phyloP scores from a whole-genome alignment of 306 rosid species.

The Ormosia semicastrata region DNA sequence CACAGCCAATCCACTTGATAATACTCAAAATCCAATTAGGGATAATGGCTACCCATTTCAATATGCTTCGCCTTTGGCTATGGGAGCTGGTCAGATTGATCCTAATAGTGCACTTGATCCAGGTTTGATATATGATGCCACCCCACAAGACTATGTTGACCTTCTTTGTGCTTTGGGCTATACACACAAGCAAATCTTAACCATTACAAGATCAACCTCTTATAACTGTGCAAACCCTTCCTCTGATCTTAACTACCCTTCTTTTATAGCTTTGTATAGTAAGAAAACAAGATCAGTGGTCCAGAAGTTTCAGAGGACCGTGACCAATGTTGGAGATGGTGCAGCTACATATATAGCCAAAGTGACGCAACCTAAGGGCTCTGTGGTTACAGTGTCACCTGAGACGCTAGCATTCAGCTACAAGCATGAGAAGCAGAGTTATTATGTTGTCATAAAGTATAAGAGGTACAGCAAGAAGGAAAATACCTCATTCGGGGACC shows the following conservation, averaged over 20 bases:
- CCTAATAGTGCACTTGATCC: constrained; percentile 61
- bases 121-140: constrained; percentile 51
- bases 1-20: constrained; percentile 49
- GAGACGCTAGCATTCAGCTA: constrained; percentile 22
- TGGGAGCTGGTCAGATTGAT: constrained; percentile 63
- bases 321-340: constrained; percentile 56
- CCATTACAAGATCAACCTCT: constrained; percentile 41
- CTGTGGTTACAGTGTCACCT: constrained; percentile 40
- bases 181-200: constrained; percentile 36
- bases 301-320: constrained; percentile 33
- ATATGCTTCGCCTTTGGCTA: constrained; percentile 47
- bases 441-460: constrained; percentile 29
- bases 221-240: constrained; percentile 42
- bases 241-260: constrained; percentile 53
- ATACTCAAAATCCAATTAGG: constrained; percentile 12
- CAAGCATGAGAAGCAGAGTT: constrained; percentile 44
- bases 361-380: constrained; percentile 39
- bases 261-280: constrained; percentile 38
- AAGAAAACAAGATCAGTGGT: constrained; percentile 1
- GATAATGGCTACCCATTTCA: constrained; percentile 23
- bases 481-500: constrained; percentile 24
- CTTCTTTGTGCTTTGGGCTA: constrained; percentile 42
- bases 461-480: neutral
- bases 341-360: constrained; percentile 35
- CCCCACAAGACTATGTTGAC: constrained; percentile 53